These are phyloP conservation scores for Hevea brasiliensis DNA, from an alignment of 345 rosid species.

Conservation along the genomic window DNA sequence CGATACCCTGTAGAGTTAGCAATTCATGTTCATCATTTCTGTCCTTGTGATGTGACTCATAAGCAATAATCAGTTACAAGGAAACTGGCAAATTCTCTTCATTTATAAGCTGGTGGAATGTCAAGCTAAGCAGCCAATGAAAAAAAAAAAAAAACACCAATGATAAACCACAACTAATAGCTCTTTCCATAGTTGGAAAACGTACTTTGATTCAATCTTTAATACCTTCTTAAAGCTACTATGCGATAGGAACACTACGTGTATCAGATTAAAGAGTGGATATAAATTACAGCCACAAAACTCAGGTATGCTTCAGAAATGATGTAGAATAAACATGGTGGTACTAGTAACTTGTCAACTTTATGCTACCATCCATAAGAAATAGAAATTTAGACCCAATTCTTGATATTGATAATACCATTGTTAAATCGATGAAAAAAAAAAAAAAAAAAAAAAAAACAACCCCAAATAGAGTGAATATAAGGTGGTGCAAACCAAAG, in stretches of 20 bases:
- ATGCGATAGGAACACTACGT: background rate
- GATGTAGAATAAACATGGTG: background rate
- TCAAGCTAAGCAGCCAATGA: background rate
- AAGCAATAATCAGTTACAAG: background rate
- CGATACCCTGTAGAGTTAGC: too few species aligned
- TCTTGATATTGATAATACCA: background rate
- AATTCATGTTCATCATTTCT: too few species aligned
- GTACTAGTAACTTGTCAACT: background rate
- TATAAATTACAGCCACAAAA: background rate
- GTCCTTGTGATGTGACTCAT: background rate
- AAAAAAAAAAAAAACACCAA: background rate
- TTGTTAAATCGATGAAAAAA: too few species aligned
- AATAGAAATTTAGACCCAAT: too few species aligned
- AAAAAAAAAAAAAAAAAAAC: too few species aligned
- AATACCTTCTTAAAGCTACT: too few species aligned
- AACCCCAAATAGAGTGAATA: too few species aligned
- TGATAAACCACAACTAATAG: background rate
- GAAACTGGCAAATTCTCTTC: background rate
- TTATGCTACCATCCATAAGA: background rate
- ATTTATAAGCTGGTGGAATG: background rate
- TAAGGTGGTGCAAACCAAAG: too few species aligned
- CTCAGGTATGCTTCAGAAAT: background rate
- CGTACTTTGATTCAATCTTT: background rate
- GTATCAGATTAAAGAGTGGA: background rate
- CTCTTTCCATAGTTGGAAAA: background rate